Evolutionary conservation across 148 eudicot species (phyloP).

Genomic region (Rhododendron ferrugineum): DNA sequence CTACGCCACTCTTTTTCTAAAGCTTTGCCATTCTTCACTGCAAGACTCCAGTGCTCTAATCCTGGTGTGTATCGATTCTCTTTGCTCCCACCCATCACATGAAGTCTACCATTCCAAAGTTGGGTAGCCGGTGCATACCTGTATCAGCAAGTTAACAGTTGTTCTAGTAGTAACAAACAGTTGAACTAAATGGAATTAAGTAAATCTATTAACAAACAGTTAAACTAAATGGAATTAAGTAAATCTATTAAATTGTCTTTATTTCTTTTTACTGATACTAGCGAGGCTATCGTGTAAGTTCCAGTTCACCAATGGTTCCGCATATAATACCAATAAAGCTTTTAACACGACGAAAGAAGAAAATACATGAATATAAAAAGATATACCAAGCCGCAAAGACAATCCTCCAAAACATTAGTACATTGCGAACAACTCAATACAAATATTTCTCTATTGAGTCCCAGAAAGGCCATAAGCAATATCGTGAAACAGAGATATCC

Average conservation of each 20-base stretch:
- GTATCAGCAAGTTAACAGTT: slow-evolving; percentile 6
- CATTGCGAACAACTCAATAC: not conserved
- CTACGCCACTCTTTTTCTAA: slow-evolving; percentile 83
- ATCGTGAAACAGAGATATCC: not conserved
- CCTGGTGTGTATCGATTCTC: slow-evolving; percentile 73
- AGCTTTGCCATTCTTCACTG: slow-evolving; percentile 86
- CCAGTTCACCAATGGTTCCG: not conserved
- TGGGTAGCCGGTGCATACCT: slow-evolving; percentile 99
- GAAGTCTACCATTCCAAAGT: slow-evolving; percentile 96
- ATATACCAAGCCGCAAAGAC: not conserved
- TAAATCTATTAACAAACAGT: not conserved
- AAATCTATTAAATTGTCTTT: not conserved
- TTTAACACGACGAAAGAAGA: not conserved
- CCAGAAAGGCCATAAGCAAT: not conserved
- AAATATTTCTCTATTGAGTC: not conserved
- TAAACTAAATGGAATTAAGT: not conserved
- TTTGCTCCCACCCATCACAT: slow-evolving; percentile 99
- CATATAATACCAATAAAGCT: not conserved
- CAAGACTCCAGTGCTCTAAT: slow-evolving; percentile 93
- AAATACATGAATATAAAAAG: not conserved
- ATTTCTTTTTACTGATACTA: not conserved
- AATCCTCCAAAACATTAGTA: not conserved
- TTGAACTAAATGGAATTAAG: not conserved
- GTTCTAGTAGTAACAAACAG: not conserved
- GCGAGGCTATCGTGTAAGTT: not conserved